Base-by-base conservation (phyloP, 176 grass and related monocot species). In the Eremochloa ophiuroides region DNA sequence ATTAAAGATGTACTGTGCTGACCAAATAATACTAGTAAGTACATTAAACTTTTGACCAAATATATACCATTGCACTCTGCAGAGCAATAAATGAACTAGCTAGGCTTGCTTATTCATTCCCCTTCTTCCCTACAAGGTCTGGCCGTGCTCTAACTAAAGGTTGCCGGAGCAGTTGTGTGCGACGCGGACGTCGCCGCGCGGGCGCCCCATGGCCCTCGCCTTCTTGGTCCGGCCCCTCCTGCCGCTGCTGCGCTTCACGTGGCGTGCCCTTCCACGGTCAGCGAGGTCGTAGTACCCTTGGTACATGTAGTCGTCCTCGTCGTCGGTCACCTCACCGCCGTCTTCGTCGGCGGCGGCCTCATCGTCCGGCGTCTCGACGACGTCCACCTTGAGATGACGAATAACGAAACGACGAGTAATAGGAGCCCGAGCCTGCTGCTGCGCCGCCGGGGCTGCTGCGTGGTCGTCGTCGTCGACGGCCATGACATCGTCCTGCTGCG, bases 181-280 rank as follows among this genome's bases (percentile, higher is more conserved):
- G 16, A 4, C 1, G 6, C 30, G 76, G 2, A 20, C 72, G 12
- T 38, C 76, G 61, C 76, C 60, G 41, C 76, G 76, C 40, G 76
- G 76, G 10, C 60, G 27, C 6, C 76, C 60, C 8, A 18, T 65
- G 1, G 60, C 3, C 11, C 28, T 14, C 28, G 10, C 28, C 60
- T 78, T 78, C 61, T 78, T 78, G 27, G 76, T 65, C 40, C 60
- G 64, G 28, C 60, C 75, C 41, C 76, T 65, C 42, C 76, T 46
- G 41, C 76, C 76, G 40, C 60, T 78, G 61, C 60, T 65, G 41
- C 18, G 61, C 76, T 78, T 78, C 61, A 78, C 76, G 11, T 31
- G 27, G 28, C 76, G 40, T 1, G 76, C 20, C 7, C 76, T 78
- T 0, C 76, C 76, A 2, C 7, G 42, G 42, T 66, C 60, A 18